These are phyloP conservation scores for Fraxinus quadrangulata DNA, from an alignment of 257 asterid genomes.

Conservation along the genomic window DNA sequence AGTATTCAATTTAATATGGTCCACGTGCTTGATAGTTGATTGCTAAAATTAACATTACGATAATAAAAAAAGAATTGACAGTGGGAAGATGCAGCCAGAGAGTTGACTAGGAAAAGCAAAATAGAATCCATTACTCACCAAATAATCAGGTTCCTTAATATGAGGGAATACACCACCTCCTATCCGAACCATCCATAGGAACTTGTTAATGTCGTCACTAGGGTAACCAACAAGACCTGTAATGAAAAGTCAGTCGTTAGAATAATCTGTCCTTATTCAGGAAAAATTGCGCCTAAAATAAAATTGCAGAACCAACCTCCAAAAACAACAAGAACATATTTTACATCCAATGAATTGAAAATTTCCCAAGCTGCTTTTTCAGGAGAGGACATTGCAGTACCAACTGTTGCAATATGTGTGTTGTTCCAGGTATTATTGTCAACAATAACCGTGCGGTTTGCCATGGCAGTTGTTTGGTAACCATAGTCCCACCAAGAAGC, in stretches of 20 bases:
- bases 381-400: conserved; percentile 99
- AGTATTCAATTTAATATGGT: background rate
- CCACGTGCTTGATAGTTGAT: background rate
- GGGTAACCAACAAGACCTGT: conserved; percentile 98
- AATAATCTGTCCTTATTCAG: conserved; percentile 11
- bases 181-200: conserved; percentile 98
- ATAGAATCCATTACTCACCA: conserved; percentile 53
- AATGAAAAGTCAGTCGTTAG: conserved; percentile 33
- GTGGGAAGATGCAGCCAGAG: conserved; percentile 11
- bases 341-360: conserved; percentile 91
- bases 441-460: conserved; percentile 97
- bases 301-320: conserved; percentile 70
- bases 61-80: background rate
- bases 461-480: conserved; percentile 99
- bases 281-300: conserved; percentile 7
- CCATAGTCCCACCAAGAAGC: conserved; percentile 99
- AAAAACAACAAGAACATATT: conserved; percentile 96
- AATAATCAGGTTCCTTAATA: conserved; percentile 96
- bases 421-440: conserved; percentile 99
- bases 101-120: background rate
- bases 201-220: conserved; percentile 97
- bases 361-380: conserved; percentile 99
- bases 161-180: conserved; percentile 99
- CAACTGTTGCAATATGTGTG: conserved; percentile 98
- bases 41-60: conserved; percentile 9